Percentiles rank a stretch among this genome's conserved stretches.
Evolutionary conservation across 164 flowering plant species (phyloP).

Genomic region (Stephania cephalantha): DNA sequence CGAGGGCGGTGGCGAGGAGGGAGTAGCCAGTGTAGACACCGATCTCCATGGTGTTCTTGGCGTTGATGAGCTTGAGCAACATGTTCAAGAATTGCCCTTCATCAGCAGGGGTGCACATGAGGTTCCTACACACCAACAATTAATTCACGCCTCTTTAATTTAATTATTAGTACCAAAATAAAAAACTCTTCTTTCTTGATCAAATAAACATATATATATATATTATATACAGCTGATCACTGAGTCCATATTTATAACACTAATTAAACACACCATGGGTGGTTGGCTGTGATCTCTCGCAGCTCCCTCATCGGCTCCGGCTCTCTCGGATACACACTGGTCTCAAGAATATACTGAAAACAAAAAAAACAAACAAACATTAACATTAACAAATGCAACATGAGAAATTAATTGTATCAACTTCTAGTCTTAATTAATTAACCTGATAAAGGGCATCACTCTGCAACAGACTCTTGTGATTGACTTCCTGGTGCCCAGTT

Average conservation of each 20-base stretch:
- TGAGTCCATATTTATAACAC: neutral
- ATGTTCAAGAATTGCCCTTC: constrained; percentile 64
- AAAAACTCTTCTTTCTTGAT: no score
- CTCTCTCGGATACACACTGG: constrained; percentile 69
- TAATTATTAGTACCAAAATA: no score
- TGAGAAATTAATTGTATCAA: neutral
- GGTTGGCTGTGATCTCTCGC: constrained; percentile 61
- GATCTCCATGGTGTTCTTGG: constrained; percentile 66
- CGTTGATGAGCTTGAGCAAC: constrained; percentile 61
- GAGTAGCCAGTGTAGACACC: constrained; percentile 69
- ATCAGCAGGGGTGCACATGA: constrained; percentile 70
- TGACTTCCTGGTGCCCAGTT: constrained; percentile 64
- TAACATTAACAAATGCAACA: neutral
- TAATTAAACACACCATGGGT: constrained; percentile 44
- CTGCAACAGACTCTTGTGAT: constrained; percentile 89
- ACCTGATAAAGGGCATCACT: constrained; percentile 90
- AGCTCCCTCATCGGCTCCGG: constrained; percentile 56
- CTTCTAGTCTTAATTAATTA: constrained; percentile 2
- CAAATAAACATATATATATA: no score
- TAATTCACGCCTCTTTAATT: no score
- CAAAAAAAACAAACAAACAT: neutral
- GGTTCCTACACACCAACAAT: constrained; percentile 32
- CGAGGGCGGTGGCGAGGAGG: constrained; percentile 64
- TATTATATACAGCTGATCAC: no score
- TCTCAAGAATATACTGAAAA: constrained; percentile 56